Evolutionary conservation across 2,329 filamentous ascomycete species (phyloP).

Genomic region (Periconia macrospinosa): DNA sequence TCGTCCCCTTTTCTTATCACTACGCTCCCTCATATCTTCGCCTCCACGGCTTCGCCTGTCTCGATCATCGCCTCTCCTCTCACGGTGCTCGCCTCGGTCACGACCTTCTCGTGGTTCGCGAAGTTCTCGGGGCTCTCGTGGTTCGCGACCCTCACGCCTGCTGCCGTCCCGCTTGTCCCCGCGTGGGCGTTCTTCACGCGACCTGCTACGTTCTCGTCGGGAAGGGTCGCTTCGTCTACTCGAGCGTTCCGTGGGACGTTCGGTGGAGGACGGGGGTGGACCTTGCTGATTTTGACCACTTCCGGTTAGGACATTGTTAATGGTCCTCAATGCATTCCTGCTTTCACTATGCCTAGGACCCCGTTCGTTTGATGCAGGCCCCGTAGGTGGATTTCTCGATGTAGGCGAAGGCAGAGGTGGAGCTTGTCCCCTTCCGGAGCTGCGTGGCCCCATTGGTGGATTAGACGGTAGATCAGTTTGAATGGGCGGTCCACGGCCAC

Average conservation of each 20-base stretch:
- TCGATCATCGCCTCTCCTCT: conserved; percentile 2
- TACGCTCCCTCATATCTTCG: not conserved
- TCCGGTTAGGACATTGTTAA: conserved; percentile 31
- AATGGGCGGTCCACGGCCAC: conserved; percentile 23
- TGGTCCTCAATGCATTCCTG: conserved; percentile 25
- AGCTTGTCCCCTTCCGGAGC: conserved; percentile 22
- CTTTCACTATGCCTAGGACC: conserved; percentile 23
- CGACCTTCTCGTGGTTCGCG: conserved; percentile 16
- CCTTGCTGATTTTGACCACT: conserved; percentile 26
- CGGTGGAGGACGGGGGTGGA: conserved; percentile 9
- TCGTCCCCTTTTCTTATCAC: conserved; percentile 7
- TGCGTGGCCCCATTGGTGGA: conserved; percentile 40
- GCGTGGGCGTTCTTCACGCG: conserved; percentile 14
- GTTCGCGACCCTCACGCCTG: conserved; percentile 14
- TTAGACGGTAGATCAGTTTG: conserved; percentile 34
- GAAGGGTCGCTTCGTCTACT: not conserved
- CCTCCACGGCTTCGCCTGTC: conserved; percentile 1
- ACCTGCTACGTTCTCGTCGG: conserved; percentile 17
- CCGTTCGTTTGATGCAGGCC: conserved; percentile 34
- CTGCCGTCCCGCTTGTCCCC: conserved; percentile 25
- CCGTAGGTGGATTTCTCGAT: conserved; percentile 35
- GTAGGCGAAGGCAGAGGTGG: conserved; percentile 25
- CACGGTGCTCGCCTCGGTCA: conserved; percentile 9
- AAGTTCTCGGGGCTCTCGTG: conserved; percentile 7
- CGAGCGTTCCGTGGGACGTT: conserved; percentile 19